Conservation (phyloP, 768 basidiomycete species). For the Heimioporus sp. region DNA sequence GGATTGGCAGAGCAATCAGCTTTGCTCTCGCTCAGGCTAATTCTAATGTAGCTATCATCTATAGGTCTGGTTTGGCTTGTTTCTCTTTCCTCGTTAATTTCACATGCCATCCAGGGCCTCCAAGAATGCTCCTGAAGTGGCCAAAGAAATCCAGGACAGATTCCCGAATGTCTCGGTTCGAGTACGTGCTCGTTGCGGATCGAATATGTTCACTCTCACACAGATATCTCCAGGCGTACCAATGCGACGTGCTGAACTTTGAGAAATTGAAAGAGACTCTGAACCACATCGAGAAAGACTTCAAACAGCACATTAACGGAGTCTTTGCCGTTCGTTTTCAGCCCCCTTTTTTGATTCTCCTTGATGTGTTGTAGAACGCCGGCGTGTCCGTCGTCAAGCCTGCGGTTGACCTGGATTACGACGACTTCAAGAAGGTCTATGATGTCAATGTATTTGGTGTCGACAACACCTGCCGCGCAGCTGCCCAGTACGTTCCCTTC, state of each 20-base stretch:
- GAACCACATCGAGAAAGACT: constrained; percentile 45
- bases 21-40: constrained; percentile 55
- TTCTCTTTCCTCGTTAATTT: not conserved
- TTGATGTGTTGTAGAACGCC: constrained; percentile 43
- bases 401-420: constrained; percentile 50
- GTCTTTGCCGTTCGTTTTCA: constrained; percentile 48
- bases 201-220: not conserved
- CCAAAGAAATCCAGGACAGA: constrained; percentile 43
- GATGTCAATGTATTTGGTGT: constrained; percentile 65
- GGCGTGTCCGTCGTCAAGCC: constrained; percentile 64
- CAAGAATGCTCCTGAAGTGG: constrained; percentile 46
- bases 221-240: constrained; percentile 44
- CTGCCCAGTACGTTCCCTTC: constrained; percentile 42
- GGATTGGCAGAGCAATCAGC: constrained; percentile 57
- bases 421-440: constrained; percentile 56
- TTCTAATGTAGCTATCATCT: constrained; percentile 61
- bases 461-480: constrained; percentile 60
- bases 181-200: constrained; percentile 8
- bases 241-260: constrained; percentile 57
- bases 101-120: constrained; percentile 35
- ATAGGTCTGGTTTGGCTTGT: constrained; percentile 35
- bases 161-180: constrained; percentile 44
- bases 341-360: not conserved
- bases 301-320: constrained; percentile 44
- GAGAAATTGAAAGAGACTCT: constrained; percentile 44